A percentile compares a stretch with the other conserved stretches of the same genome.
Conservation (phyloP, 495 filamentous ascomycete genomes). For the Podospora pseudopauciseta region DNA sequence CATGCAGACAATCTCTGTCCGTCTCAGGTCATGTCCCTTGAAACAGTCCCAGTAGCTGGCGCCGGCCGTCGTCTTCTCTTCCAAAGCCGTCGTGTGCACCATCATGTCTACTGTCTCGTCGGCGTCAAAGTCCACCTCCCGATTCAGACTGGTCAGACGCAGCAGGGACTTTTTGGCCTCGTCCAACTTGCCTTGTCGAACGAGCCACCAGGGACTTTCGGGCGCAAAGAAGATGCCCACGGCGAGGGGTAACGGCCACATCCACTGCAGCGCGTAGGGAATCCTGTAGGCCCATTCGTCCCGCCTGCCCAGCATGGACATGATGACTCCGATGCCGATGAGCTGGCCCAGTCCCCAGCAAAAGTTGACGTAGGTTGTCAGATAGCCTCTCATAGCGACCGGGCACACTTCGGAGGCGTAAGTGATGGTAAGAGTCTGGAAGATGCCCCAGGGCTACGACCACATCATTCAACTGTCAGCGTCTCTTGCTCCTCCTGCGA, state of each 20-base stretch:
- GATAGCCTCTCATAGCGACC: constrained; percentile 64
- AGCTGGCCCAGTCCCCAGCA: constrained; percentile 79
- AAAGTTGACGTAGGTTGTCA: constrained; percentile 79
- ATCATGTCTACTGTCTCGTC: constrained; percentile 82
- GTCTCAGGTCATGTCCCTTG: constrained; percentile 65
- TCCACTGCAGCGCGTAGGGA: constrained; percentile 76
- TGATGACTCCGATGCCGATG: constrained; percentile 71
- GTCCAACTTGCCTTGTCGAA: constrained; percentile 63
- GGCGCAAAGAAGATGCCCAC: constrained; percentile 68
- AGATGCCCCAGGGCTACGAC: constrained; percentile 64
- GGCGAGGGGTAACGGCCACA: constrained; percentile 75
- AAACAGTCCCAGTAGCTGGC: constrained; percentile 74
- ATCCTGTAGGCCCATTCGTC: constrained; percentile 60
- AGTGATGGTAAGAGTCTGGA: constrained; percentile 73
- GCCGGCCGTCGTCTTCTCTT: constrained; percentile 65
- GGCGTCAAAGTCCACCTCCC: constrained; percentile 61
- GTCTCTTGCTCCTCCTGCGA: background rate
- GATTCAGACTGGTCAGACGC: constrained; percentile 58
- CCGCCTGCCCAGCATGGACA: constrained; percentile 53
- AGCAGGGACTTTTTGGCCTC: constrained; percentile 65
- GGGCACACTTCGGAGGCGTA: constrained; percentile 80
- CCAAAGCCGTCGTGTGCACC: constrained; percentile 73
- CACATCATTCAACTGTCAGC: background rate
- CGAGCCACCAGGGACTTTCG: constrained; percentile 81
- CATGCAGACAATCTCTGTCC: constrained; percentile 76